Percentiles rank a stretch among this genome's conserved stretches.
These are phyloP conservation scores for Fraxinus anomala DNA, from an alignment of 257 asterid species.

Conservation along the genomic window DNA sequence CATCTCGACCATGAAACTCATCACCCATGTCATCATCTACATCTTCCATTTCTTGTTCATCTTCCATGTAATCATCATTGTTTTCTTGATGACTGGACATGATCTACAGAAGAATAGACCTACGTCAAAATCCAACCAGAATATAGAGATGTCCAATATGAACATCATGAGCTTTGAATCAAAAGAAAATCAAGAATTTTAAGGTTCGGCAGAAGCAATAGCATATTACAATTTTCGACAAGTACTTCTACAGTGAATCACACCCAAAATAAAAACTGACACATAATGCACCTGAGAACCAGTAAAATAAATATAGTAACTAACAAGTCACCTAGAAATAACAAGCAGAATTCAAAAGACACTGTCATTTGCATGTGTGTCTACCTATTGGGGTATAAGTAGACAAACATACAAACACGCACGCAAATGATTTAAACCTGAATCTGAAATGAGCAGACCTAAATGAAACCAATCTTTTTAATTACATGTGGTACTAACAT, in stretches of 20 bases:
- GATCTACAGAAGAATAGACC: constrained; percentile 43
- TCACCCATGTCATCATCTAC: constrained; percentile 70
- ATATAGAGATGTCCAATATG: neutral
- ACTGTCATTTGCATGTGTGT: neutral
- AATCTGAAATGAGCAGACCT: neutral
- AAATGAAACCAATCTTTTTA: neutral
- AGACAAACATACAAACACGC: neutral
- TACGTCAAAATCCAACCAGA: constrained; percentile 1
- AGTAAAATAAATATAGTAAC: neutral
- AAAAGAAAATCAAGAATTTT: constrained; percentile 2
- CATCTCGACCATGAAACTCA: constrained; percentile 57
- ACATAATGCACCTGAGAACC: neutral
- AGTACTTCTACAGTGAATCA: neutral
- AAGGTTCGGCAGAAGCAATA: constrained; percentile 5
- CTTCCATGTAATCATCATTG: constrained; percentile 75
- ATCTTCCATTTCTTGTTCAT: constrained; percentile 83
- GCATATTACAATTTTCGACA: neutral
- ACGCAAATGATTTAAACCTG: neutral
- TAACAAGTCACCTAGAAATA: neutral
- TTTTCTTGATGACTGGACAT: constrained; percentile 65
- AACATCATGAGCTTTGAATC: neutral
- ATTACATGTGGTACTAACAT: neutral
- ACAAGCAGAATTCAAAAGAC: constrained; percentile 7
- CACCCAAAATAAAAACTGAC: neutral
- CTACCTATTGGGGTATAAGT: neutral